Base-by-base conservation (phyloP, 192 early-diverging fungal species). In the Phlyctochytrium planicorne region DNA sequence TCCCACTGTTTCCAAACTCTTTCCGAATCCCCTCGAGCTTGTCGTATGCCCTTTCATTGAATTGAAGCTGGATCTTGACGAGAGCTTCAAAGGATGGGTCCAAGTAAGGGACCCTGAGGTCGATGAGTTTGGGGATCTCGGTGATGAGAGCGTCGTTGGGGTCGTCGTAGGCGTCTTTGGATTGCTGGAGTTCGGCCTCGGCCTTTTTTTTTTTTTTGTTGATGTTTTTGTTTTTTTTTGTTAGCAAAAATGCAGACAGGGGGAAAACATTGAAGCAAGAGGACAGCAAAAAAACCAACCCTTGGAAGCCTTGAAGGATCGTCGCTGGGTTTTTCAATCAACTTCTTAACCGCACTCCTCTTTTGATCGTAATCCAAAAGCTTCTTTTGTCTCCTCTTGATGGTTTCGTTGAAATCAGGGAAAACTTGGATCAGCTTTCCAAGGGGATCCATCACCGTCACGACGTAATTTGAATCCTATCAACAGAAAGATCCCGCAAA, bases 31-130 rank as follows among this genome's bases (percentile, higher is more conserved):
- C 80, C 25, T 91, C 87, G 68, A 98, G 82, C 63, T 87, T 84
- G 30, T 89, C 81, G 59, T 88, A 87, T 55, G 91, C 91, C 37
- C 87, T 84, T 72, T 90, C 91, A 62, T 92, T 91, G 80, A 98
- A 98, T 63, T 86, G 82, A n/a, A 96, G 73, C 73, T 99, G 96
- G 17, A 90, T 84, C 78, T 96, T 95, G 60, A 97, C 91, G 30
- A 99, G 78, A 4, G 95, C 96, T 70, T 97, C 95, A 70, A 99
- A 96, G 24, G 92, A 93, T 1, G 97, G 97, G 30, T 98, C 94
- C 53, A 97, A 76, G 66, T 94, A 95, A 2, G 92, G 90, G 0
- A 97, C 89, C 32, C 95, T 80, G 27, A 93, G 70, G 50, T 93
- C 92, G 52, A 99, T 88, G 0, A 98, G 84, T 72, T 90, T 90